Evolutionary conservation across 2,329 filamentous ascomycete genomes (phyloP).

Genomic region (Penicillium polonicum): DNA sequence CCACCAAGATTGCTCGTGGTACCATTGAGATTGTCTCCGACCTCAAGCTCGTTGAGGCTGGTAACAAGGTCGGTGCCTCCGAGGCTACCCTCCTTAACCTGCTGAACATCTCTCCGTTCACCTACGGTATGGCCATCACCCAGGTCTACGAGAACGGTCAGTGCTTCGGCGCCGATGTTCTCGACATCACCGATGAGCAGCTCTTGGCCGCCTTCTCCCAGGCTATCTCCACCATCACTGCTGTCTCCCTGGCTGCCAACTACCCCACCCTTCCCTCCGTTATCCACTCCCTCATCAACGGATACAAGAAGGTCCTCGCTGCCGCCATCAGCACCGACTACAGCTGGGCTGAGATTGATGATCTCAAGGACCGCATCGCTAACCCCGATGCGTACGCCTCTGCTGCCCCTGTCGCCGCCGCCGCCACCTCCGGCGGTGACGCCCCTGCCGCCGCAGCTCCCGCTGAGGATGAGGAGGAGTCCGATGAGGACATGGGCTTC

Average conservation of each 20-base stretch:
- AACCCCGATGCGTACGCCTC: constrained; percentile 96
- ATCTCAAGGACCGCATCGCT: constrained; percentile 99
- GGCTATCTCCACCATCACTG: constrained; percentile 83
- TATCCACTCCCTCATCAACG: constrained; percentile 94
- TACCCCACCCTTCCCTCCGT: constrained; percentile 96
- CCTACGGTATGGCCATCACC: constrained; percentile 93
- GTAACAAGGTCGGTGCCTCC: constrained; percentile 93
- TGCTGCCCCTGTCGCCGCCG: constrained; percentile 67
- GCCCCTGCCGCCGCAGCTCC: constrained; percentile 56
- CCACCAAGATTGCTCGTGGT: constrained; percentile 99
- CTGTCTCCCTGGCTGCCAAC: constrained; percentile 86
- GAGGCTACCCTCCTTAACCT: constrained; percentile 99
- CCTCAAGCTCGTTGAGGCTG: constrained; percentile 94
- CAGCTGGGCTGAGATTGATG: constrained; percentile 91
- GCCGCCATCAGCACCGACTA: constrained; percentile 87
- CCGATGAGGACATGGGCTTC: constrained; percentile 66
- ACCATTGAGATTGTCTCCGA: constrained; percentile 99
- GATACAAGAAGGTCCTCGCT: constrained; percentile 91
- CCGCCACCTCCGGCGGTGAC: constrained; percentile 52
- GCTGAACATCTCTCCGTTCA: constrained; percentile 99
- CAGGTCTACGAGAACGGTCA: constrained; percentile 99
- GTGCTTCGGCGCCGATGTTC: constrained; percentile 77
- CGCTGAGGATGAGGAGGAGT: constrained; percentile 65
- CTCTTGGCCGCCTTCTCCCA: constrained; percentile 78
- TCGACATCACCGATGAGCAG: constrained; percentile 94